Base-by-base conservation (phyloP, 768 basidiomycete species). In the Clitopilus hobsonii region DNA sequence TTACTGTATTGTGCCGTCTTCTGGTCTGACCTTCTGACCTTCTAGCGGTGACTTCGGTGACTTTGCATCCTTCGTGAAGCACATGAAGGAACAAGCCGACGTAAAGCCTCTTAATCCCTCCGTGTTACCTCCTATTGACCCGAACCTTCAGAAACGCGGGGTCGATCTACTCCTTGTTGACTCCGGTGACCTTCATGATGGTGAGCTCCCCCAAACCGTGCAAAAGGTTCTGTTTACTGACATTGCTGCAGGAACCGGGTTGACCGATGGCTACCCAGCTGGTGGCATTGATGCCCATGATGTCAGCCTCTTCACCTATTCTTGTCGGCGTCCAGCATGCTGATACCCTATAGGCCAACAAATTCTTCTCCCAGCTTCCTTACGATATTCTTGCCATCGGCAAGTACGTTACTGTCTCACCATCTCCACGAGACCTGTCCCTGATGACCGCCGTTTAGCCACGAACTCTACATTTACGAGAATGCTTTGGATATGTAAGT, bases 301-400 rank as follows among this genome's bases (percentile, higher is more conserved):
- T 54, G 89, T 88, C 55, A 32, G 75, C 58, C 48, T 29, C 16
- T n/a, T 27, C 25, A 23, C 2, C 18, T 8, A 18, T 18, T 36
- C 49, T 28, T n/a, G 5, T 13, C 11, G 25, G 13, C 20, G 26
- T 32, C 16, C 1, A 25, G 23, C 36, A 2, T 41, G 38, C 30
- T 41, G n/a, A 49, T 27, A 28, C 18, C 38, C 14, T 55, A 51
- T 54, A 89, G 86, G 71, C 88, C n/a, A 91, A 91, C 67, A 72
- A 86, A 63, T 86, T 93, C 67, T 74, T 94, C 58, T 70, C 80
- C 20, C 70, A 81, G 54, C 74, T 95, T 18, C 87, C 88, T 0
- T 95, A 92, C 63, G 94, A 96, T 63, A 63, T 92, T 2, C 80
- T 94, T 65, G 72, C 90, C 2, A 91, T 94, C 51, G 93, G 94